Percentiles rank a stretch among this genome's conserved stretches.
These are phyloP conservation scores for Phialophora tarda DNA, from an alignment of 2,329 filamentous ascomycete genomes.

Conservation along the genomic window DNA sequence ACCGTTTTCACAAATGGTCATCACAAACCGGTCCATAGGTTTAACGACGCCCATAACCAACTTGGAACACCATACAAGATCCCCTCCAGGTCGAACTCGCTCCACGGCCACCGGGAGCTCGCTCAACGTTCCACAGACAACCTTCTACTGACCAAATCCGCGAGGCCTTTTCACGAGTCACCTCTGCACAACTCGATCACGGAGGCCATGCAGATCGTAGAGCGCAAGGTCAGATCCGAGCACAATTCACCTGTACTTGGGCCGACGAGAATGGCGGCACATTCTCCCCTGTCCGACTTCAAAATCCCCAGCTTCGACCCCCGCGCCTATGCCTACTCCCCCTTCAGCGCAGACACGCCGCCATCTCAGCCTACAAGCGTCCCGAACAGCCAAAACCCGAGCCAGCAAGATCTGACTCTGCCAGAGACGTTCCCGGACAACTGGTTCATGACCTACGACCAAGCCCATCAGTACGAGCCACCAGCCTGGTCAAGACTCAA, in stretches of 20 bases:
- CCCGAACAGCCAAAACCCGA: constrained; percentile 41
- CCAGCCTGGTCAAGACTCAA: constrained; percentile 27
- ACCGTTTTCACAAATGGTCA: constrained; percentile 68
- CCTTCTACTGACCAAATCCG: constrained; percentile 50
- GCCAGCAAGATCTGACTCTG: constrained; percentile 41
- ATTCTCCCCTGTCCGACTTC: constrained; percentile 39
- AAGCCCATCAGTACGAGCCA: constrained; percentile 44
- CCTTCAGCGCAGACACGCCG: constrained; percentile 44
- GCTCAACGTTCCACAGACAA: constrained; percentile 60
- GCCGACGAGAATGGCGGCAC: constrained; percentile 37
- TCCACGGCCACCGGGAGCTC: constrained; percentile 53
- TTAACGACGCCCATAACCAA: constrained; percentile 68
- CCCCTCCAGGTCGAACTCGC: constrained; percentile 57
- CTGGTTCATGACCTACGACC: constrained; percentile 53
- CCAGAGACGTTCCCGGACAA: constrained; percentile 47
- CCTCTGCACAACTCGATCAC: constrained; percentile 43
- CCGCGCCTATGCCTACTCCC: constrained; percentile 44
- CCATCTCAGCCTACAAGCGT: constrained; percentile 35
- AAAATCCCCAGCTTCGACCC: constrained; percentile 43
- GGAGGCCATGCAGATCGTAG: constrained; percentile 43
- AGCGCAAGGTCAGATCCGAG: constrained; percentile 51
- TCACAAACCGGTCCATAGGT: constrained; percentile 68
- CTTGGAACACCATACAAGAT: constrained; percentile 66
- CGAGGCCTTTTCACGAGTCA: constrained; percentile 40
- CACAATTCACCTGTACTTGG: constrained; percentile 54